Evolutionary conservation across 1,284 basidiomycete species (phyloP), one percentile per base, ranked within the genome.

Genomic region (Vanrija sp.): DNA sequence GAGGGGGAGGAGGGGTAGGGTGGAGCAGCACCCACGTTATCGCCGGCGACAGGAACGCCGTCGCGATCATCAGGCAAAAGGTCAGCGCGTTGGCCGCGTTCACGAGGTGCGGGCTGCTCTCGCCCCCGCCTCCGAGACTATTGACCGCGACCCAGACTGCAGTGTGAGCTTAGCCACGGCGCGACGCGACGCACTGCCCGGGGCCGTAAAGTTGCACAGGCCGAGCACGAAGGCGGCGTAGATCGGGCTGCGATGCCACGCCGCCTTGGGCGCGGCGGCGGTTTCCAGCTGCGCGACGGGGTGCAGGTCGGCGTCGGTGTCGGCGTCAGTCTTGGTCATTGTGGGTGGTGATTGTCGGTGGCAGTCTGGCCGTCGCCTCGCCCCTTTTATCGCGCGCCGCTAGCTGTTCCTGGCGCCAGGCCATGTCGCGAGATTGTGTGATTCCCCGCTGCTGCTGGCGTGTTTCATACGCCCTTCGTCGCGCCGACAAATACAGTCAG

Each of bases 131-230:
- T 1, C 73, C 73, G n/a, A 68, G 57, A 1, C 63, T 51, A 14
- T 63, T 63, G 67, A 70, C 73, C 4, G 73, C 73, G 4, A 65
- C 71, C 72, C 73, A 75, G 15, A 64, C 48, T 51, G 36, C 27
- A n/a, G 19, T 7, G 49, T 35, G 19, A 27, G 25, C 18, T 5
- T 14, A 6, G 12, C 10, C 27, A 35, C 18, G 45, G 15, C n/a
- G n/a, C n/a, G n/a, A n/a, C 6, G 31, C 3, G 10, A 51, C 50
- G 41, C 16, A 46, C 50, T n/a, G 2, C 61, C 59, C 2, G 62
- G 60, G 2, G 60, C 60, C 14, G 22, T 18, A 19, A 64, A 59
- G 43, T 60, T 60, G 52, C 50, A 54, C 6, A 64, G 2, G 3
- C 62, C 60, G n/a, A 64, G 58, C 0, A 57, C 49, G 19, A 43